Conservation (phyloP, 352 stramenopile species). For the Pythium dissotocum region DNA sequence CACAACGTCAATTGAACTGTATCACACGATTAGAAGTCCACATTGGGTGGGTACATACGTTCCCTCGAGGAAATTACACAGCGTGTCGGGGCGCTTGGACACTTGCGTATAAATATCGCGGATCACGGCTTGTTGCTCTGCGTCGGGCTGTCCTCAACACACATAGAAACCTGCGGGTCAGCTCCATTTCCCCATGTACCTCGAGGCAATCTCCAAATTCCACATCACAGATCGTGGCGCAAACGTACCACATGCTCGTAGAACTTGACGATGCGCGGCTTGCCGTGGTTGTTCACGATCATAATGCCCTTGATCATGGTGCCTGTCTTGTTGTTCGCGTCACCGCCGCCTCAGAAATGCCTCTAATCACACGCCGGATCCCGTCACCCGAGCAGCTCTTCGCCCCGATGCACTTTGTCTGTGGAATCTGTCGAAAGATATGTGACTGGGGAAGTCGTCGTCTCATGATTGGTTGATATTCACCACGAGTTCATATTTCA, state of each 20-base stretch:
- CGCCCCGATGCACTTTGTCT: not conserved
- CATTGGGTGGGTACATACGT: conserved; percentile 56
- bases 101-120: conserved; percentile 98
- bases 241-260: conserved; percentile 96
- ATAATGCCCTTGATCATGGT: conserved; percentile 98
- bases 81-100: conserved; percentile 96
- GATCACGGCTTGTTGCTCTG: conserved; percentile 97
- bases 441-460: conserved; percentile 8
- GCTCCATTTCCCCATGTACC: conserved; percentile 2
- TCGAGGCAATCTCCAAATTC: not conserved
- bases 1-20: not conserved
- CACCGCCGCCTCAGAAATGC: not conserved
- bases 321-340: not conserved
- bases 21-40: not conserved
- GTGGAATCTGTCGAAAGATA: conserved; percentile 32
- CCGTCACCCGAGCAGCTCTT: not conserved
- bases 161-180: not conserved
- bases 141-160: conserved; percentile 77
- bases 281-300: conserved; percentile 99
- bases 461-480: conserved; percentile 22
- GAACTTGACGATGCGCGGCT: conserved; percentile 98
- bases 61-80: conserved; percentile 99
- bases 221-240: not conserved
- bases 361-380: conserved; percentile 1
- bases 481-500: conserved; percentile 1